Base-by-base conservation (phyloP, 2,329 filamentous ascomycete genomes). In the Sporothrix mexicana region DNA sequence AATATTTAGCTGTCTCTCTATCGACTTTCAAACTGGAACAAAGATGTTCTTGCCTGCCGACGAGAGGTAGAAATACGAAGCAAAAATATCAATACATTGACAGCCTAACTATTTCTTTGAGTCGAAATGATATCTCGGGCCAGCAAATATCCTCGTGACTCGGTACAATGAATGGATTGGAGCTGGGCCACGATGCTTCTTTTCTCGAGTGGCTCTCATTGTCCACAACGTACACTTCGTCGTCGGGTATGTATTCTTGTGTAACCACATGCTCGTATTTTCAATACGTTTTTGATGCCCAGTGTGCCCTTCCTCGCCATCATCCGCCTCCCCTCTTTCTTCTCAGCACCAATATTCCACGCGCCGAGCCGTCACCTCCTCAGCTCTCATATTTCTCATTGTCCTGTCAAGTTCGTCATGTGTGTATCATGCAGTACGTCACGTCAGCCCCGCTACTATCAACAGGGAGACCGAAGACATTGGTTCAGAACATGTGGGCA, bases 191-290 rank as follows among this genome's bases (percentile, higher is more conserved):
- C 30, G 13, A 7, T n/a, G 13, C 36, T 51, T 51, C 12, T 30
- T n/a, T 13, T n/a, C 9, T 51, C 36, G 30, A 10, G 1, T 3
- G 20, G 1, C 36, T 12, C 1, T n/a, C 47, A 12, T 10, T 53
- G 3, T 41, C 30, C 17, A 51, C 23, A 17, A 30, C 8, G n/a
- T 49, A 30, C 43, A 49, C 53, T n/a, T 41, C n/a, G 6, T 23
- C 12, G 3, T 30, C 47, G 66, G 47, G 3, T 15, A 20, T n/a
- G 25, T n/a, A 25, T 20, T 15, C 20, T 49, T 55, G 66, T 68
- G 66, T 53, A 53, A 55, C 47, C 47, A 20, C 17, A n/a, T n/a
- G 25, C 66, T 51, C 47, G 66, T 68, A 68, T 53, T 68, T 51
- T 41, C 12, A 47, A 17, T 8, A 17, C n/a, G 1, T 45, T 17